phyloP scores from a whole-genome alignment of 73 alveolate genomes.

The Paraurostyla sp. region DNA sequence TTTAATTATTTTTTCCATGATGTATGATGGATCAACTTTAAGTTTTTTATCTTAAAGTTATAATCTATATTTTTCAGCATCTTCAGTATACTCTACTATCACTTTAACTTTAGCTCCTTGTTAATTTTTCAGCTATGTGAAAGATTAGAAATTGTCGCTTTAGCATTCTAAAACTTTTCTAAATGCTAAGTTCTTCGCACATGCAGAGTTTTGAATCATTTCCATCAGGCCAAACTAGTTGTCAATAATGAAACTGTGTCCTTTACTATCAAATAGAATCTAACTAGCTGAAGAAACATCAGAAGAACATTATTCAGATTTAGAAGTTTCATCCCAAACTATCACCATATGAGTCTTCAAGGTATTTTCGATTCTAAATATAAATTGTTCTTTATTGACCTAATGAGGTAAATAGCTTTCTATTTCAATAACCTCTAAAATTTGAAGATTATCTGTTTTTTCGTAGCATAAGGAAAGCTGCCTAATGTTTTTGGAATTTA shows the following conservation, averaged over 20 bases:
- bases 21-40: background rate
- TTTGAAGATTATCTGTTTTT: background rate
- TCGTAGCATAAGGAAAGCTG: background rate
- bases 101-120: background rate
- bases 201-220: background rate
- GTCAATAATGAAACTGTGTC: background rate
- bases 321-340: background rate
- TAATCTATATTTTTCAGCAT: too few relatives aligned
- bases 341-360: background rate
- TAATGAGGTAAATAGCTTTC: background rate
- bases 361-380: constrained; percentile 9
- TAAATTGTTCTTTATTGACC: background rate
- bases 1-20: background rate
- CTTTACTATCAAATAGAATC: background rate
- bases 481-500: too few relatives aligned
- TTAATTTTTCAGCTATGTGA: too few relatives aligned
- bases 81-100: background rate
- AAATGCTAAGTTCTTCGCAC: background rate
- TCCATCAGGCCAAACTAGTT: background rate
- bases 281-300: background rate
- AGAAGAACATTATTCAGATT: background rate
- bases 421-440: background rate
- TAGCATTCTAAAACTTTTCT: background rate
- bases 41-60: background rate
- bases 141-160: background rate